Base-by-base conservation (phyloP, 371 early-diverging fungal species). In the Fennellomyces sp. region DNA sequence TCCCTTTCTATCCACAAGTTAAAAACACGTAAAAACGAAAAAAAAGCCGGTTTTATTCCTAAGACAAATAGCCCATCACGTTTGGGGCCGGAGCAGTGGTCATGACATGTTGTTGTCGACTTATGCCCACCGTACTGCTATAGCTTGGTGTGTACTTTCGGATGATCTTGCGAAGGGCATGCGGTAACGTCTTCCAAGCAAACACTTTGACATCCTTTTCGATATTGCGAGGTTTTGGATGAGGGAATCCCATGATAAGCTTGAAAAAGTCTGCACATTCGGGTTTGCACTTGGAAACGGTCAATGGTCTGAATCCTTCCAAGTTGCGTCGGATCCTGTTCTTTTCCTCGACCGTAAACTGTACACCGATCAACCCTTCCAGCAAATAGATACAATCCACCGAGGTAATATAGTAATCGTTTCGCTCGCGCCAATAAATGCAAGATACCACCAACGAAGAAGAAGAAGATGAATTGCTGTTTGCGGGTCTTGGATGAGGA, bases 191-290 rank as follows among this genome's bases (percentile, higher is more conserved):
- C 49, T 82, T 78, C 93, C 93, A 92, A 12, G 85, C 83, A 68
- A 91, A 92, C 2, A 92, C 91, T 69, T 91, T 91, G 71, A 92
- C 89, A 49, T 92, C 91, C 62, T 93, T 93, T 72, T 92, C 92
- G 56, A 92, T 92, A 63, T 92, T 92, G 25, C 93, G 70, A 26
- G 93, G 93, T 70, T 90, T 91, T 42, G 93, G 92, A 64, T 89
- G 87, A 0, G 90, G 89, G 64, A 90, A 93, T 8, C 85, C 73
- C 93, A 93, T 93, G 69, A 93, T 88, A 51, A 87, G 63, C 68
- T 87, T 88, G 76, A 90, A 93, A 59, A 93, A 91, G 15, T 86
- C 88, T 12, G 87, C 84, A 27, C 86, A 84, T 26, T 91, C 88
- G 6, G 84, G 68, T 60, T 89, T 89, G 67, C 85, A 82, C 69